A percentile compares a stretch with the other conserved stretches of the same genome.
phyloP scores from a whole-genome alignment of 2,329 filamentous ascomycete species.

The Sporothrix phasma region DNA sequence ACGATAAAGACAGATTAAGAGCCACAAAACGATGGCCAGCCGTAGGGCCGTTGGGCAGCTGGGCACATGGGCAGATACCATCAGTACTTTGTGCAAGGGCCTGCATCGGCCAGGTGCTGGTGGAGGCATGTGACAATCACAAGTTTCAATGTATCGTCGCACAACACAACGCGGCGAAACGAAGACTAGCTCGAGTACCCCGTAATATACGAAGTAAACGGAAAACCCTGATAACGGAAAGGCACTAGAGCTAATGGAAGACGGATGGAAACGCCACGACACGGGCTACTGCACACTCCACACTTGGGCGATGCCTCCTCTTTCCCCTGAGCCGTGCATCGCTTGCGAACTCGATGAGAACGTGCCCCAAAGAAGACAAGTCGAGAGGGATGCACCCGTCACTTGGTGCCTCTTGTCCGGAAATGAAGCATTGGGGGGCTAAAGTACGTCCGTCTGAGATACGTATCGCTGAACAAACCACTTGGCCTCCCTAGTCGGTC shows the following conservation, averaged over 20 bases:
- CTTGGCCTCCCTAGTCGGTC: not conserved
- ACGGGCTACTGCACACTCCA: not conserved
- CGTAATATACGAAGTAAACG: not conserved
- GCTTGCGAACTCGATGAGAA: not conserved
- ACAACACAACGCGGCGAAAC: no score
- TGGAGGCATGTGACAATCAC: not conserved
- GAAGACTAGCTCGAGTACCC: no score
- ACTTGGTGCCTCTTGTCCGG: not conserved
- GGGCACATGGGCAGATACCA: not conserved
- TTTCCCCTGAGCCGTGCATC: not conserved
- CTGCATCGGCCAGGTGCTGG: conserved; percentile 1
- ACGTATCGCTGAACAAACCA: not conserved
- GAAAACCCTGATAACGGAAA: not conserved
- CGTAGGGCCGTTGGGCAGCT: no score
- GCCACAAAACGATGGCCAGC: no score
- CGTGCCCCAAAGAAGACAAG: not conserved
- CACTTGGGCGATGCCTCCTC: not conserved
- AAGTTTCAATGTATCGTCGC: not conserved
- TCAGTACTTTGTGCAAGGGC: not conserved
- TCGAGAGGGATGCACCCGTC: not conserved
- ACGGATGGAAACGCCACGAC: not conserved
- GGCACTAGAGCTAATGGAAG: not conserved
- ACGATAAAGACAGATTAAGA: not conserved
- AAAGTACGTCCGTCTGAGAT: not conserved
- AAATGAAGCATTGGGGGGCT: not conserved